A percentile compares a stretch with the other conserved stretches of the same genome.
Conservation (phyloP, 129 eudicot genomes). For the Chrysanthemum makinoi region DNA sequence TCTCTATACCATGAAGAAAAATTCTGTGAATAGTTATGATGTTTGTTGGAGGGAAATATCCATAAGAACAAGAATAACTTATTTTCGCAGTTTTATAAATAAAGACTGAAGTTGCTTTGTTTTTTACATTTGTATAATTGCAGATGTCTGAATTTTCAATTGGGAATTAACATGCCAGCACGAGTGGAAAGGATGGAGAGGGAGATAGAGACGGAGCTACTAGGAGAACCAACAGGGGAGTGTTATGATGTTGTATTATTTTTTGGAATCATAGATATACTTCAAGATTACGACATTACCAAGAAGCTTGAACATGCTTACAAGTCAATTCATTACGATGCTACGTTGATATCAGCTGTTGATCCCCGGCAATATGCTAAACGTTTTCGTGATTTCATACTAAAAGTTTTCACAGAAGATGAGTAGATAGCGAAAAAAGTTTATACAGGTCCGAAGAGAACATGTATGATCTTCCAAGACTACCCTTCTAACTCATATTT, state of each 20-base stretch:
- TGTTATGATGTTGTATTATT: conserved; percentile 79
- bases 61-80: not conserved
- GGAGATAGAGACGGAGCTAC: conserved; percentile 51
- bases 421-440: conserved; percentile 29
- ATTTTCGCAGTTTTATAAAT: not conserved
- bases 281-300: conserved; percentile 92
- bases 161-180: conserved; percentile 91
- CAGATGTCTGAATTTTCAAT: conserved; percentile 39
- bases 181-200: conserved; percentile 72
- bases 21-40: too few relatives aligned
- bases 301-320: conserved; percentile 95
- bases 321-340: conserved; percentile 87
- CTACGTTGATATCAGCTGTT: conserved; percentile 87
- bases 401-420: conserved; percentile 72
- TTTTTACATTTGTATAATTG: conserved; percentile 1
- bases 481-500: not conserved
- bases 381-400: conserved; percentile 83
- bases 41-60: not conserved
- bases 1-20: too few relatives aligned
- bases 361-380: conserved; percentile 91
- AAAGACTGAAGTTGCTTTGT: not conserved
- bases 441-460: not conserved
- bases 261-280: conserved; percentile 92
- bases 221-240: conserved; percentile 87
- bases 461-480: not conserved